Percentiles rank a stretch among this genome's conserved stretches.
Conservation (phyloP, 345 rosid species). For the Citrus inodora region DNA sequence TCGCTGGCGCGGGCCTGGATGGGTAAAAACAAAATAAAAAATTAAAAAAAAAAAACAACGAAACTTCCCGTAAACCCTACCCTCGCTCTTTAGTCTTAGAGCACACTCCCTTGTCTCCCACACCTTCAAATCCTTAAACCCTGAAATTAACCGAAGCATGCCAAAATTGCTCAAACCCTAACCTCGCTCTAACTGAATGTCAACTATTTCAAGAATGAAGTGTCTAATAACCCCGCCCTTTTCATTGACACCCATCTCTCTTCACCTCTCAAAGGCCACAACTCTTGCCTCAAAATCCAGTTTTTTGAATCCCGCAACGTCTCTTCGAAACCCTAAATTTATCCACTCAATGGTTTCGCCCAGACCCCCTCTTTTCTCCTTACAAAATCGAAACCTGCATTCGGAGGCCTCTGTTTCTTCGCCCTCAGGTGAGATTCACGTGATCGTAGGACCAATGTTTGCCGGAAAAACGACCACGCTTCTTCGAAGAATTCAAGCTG, state of each 20-base stretch:
- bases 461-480: conserved; percentile 71
- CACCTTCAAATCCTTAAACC: conserved; percentile 27
- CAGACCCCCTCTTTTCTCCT: conserved; percentile 10
- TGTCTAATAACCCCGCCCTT: conserved; percentile 34
- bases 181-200: conserved; percentile 20
- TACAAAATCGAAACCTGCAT: conserved; percentile 23
- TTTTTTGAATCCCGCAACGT: conserved; percentile 8
- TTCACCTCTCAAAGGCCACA: conserved; percentile 22
- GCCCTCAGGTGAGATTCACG: conserved; percentile 67
- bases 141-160: conserved; percentile 24
- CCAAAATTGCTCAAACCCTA: background rate
- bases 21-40: too few relatives aligned
- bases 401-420: conserved; percentile 25
- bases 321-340: conserved; percentile 17
- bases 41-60: too few relatives aligned
- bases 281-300: conserved; percentile 19
- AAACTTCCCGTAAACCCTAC: too few relatives aligned
- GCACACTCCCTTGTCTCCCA: background rate
- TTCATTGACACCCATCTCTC: conserved; percentile 21
- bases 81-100: too few relatives aligned
- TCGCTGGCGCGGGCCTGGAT: too few relatives aligned
- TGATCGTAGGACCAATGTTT: conserved; percentile 73
- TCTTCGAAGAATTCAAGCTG: conserved; percentile 62
- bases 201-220: conserved; percentile 47
- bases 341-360: conserved; percentile 11